These are phyloP conservation scores for Carex cristatella DNA, from an alignment of 176 grass and related monocot genomes.

Conservation along the genomic window DNA sequence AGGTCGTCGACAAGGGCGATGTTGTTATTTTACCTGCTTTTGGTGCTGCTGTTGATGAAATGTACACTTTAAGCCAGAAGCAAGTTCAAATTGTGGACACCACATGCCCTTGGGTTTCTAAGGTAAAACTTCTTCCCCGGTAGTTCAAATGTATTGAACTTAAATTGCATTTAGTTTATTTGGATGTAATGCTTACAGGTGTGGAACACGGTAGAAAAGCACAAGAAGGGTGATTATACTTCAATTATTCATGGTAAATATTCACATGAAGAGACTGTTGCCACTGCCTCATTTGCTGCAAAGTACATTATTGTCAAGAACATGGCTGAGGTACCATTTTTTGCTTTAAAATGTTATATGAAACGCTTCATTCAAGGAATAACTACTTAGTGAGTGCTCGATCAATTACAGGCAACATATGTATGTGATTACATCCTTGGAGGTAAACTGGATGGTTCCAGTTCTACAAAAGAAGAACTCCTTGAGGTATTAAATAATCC, in stretches of 20 bases:
- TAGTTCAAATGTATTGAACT: background rate
- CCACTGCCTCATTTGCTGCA: conserved; percentile 92
- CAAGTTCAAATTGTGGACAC: conserved; percentile 98
- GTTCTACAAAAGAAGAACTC: conserved; percentile 81
- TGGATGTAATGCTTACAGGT: conserved; percentile 41
- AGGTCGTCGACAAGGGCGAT: conserved; percentile 62
- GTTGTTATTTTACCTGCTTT: conserved; percentile 93
- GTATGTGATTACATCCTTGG: conserved; percentile 97
- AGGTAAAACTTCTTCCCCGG: conserved; percentile 31
- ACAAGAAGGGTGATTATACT: conserved; percentile 94
- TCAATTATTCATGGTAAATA: conserved; percentile 98
- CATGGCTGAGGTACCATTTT: conserved; percentile 64
- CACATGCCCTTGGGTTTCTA: conserved; percentile 99
- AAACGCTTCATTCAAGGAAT: background rate
- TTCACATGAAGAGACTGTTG: conserved; percentile 90
- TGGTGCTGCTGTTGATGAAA: conserved; percentile 91
- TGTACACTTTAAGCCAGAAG: conserved; percentile 91
- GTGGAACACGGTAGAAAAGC: conserved; percentile 99
- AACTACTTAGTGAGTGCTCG: background rate
- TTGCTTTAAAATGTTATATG: conserved; percentile 2
- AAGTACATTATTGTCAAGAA: conserved; percentile 90
- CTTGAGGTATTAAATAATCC: conserved; percentile 45
- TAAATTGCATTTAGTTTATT: background rate
- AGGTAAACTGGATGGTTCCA: conserved; percentile 83
- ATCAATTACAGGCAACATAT: conserved; percentile 55